Percentiles rank a stretch among this genome's conserved stretches.
phyloP scores from a whole-genome alignment of 768 basidiomycete genomes.

The Mrakia frigida region DNA sequence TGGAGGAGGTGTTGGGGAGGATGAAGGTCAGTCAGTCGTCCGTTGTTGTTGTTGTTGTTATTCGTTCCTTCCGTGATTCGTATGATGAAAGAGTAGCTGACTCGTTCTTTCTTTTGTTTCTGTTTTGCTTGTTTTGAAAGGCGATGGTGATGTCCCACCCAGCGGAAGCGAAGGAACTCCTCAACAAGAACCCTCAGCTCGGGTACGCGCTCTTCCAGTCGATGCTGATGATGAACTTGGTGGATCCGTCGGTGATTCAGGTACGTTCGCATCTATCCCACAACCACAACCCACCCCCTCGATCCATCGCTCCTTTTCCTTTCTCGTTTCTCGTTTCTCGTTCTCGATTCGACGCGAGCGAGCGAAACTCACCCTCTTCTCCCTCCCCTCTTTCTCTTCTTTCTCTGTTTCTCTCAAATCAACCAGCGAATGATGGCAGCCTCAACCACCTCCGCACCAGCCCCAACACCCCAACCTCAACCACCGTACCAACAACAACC shows the following conservation, averaged over 20 bases:
- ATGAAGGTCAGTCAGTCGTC: constrained; percentile 85
- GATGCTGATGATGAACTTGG: constrained; percentile 84
- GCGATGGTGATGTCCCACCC: constrained; percentile 87
- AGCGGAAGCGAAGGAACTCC: constrained; percentile 74
- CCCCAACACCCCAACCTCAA: constrained; percentile 11
- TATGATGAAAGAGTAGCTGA: background rate
- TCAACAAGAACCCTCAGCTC: constrained; percentile 81
- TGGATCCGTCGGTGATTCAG: constrained; percentile 77
- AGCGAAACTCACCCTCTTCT: background rate
- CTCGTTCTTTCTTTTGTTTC: constrained; percentile 34
- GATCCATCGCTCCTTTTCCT: constrained; percentile 35
- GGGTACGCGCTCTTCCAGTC: constrained; percentile 96
- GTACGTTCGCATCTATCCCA: constrained; percentile 38
- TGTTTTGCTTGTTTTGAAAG: constrained; percentile 48
- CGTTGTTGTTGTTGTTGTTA: background rate
- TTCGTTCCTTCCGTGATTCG: background rate
- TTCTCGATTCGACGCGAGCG: no score
- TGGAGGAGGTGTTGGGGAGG: constrained; percentile 91
- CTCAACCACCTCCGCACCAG: constrained; percentile 34
- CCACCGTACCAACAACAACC: constrained; percentile 41
- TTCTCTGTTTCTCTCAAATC: constrained; percentile 16
- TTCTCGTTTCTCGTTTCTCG: constrained; percentile 27
- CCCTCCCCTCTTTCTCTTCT: background rate
- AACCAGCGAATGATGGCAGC: constrained; percentile 37
- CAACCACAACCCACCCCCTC: constrained; percentile 39